Evolutionary conservation across 2,329 filamentous ascomycete genomes (phyloP), one percentile per base, ranked within the genome.

Genomic region (Botrytis aclada): DNA sequence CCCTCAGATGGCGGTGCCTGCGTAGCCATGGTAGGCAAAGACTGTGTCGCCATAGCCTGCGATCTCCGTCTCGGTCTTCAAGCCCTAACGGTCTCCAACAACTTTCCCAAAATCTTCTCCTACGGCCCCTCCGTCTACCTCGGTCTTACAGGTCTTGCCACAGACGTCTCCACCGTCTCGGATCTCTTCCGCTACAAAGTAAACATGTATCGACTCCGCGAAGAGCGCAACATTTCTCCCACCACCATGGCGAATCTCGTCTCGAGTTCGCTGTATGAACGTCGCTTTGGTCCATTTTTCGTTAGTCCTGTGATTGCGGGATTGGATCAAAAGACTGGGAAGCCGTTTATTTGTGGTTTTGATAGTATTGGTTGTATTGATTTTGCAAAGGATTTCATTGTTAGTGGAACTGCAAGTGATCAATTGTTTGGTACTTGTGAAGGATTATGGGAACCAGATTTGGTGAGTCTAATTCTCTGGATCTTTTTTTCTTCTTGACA

Each of bases 171-270:
- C 77, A 98, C 95, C 79, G 95, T 99, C 78, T 93, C 92, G 80
- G 95, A 99, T 85, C 92, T 98, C 78, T 97, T 99, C 89, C 94
- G 96, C 82, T 98, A 97, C 90, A 99, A 99, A 88, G 94, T 97
- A 84, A 99, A 99, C 89, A 97, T 99, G 93, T 99, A 99, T 89
- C 93, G 96, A 77, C 90, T 99, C 81, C 93, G 96, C 81, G 96
- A 99, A 88, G 96, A 99, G 88, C 94, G 96, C 82, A 89, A 94
- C 86, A 98, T 99, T 84, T 92, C 93, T 72, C 96, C 96, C 63
- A 89, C 93, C 83, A 99, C 96, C 74, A 94, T 99, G 85, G 95
- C 96, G 83, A 98, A 99, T 87, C 90, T 99, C 78, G 95, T 99
- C 80, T 93, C 90, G 80, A 93, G 89, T 78, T 93, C 90, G 78